A percentile compares a stretch with the other conserved stretches of the same genome.
Conservation (phyloP, 1,139 yeast species). For the Debaryomyces psychrophilus region DNA sequence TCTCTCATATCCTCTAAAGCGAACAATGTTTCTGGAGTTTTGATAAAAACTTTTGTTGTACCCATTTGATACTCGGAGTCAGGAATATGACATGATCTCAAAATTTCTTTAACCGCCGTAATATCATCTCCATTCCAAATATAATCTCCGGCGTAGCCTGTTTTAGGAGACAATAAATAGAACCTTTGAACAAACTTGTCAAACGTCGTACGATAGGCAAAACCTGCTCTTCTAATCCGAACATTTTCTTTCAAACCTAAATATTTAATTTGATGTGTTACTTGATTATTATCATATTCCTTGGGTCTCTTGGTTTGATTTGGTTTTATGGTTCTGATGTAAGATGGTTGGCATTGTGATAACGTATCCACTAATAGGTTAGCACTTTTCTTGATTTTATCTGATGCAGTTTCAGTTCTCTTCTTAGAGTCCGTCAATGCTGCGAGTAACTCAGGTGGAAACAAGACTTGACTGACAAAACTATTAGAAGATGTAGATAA, state of each 20-base stretch:
- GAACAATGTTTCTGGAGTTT: constrained; percentile 95
- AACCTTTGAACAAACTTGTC: constrained; percentile 97
- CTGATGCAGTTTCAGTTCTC: constrained; percentile 97
- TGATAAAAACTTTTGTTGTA: constrained; percentile 90
- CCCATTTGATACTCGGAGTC: constrained; percentile 87
- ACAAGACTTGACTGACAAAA: constrained; percentile 63
- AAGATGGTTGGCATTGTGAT: constrained; percentile 89
- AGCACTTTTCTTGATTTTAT: constrained; percentile 90
- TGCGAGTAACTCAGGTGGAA: constrained; percentile 66
- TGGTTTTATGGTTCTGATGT: constrained; percentile 97
- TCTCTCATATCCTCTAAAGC: constrained; percentile 97
- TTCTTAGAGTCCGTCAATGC: constrained; percentile 73
- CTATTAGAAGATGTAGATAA: constrained; percentile 70
- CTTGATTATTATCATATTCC: constrained; percentile 88
- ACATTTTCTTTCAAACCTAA: constrained; percentile 97
- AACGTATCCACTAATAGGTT: constrained; percentile 87
- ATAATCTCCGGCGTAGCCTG: constrained; percentile 98
- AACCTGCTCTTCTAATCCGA: constrained; percentile 97
- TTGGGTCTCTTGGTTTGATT: constrained; percentile 90
- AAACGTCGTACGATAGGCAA: constrained; percentile 96
- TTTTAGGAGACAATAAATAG: constrained; percentile 80
- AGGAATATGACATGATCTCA: constrained; percentile 82
- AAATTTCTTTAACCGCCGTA: constrained; percentile 78
- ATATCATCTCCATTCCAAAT: constrained; percentile 90
- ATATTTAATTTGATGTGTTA: constrained; percentile 93